These are phyloP conservation scores for Pseudonitzschia delicatissima DNA, from an alignment of 108 stramenopile species.

Conservation along the genomic window DNA sequence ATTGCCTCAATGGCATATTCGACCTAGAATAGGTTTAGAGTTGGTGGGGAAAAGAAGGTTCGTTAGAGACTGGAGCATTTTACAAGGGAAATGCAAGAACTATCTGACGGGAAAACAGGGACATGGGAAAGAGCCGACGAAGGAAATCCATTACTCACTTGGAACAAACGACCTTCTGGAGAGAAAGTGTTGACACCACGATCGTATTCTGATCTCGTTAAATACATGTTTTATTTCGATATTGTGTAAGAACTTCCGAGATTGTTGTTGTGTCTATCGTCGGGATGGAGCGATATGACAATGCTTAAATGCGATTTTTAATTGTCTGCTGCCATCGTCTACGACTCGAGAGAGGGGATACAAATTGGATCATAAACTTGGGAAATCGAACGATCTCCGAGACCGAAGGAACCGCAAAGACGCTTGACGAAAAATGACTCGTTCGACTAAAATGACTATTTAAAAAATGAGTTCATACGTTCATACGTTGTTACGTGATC, in stretches of 20 bases:
- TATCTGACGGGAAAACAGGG: background rate
- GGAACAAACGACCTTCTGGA: conserved; percentile 98
- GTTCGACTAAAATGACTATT: conserved; percentile 1
- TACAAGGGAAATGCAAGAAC: background rate
- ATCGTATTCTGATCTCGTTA: conserved; percentile 97
- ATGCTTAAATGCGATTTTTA: background rate
- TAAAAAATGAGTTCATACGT: background rate
- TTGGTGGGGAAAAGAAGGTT: background rate
- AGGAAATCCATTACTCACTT: conserved; percentile 35
- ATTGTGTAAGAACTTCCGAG: background rate
- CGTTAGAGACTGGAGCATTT: no score
- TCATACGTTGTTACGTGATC: no score
- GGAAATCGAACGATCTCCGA: background rate
- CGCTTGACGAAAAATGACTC: conserved; percentile 8
- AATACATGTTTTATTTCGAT: conserved; percentile 67
- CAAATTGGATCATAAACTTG: background rate
- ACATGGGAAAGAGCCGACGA: background rate
- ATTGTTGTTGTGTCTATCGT: background rate
- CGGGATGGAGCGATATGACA: background rate
- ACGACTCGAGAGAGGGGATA: background rate
- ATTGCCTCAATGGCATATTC: conserved; percentile 99
- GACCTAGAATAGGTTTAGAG: conserved; percentile 39
- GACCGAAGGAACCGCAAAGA: conserved; percentile 12
- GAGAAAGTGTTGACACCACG: conserved; percentile 99
- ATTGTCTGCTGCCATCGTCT: conserved; percentile 1